A percentile compares a stretch with the other conserved stretches of the same genome.
phyloP scores from a whole-genome alignment of 148 eudicot genomes.

The Rhododendron ferrugineum region DNA sequence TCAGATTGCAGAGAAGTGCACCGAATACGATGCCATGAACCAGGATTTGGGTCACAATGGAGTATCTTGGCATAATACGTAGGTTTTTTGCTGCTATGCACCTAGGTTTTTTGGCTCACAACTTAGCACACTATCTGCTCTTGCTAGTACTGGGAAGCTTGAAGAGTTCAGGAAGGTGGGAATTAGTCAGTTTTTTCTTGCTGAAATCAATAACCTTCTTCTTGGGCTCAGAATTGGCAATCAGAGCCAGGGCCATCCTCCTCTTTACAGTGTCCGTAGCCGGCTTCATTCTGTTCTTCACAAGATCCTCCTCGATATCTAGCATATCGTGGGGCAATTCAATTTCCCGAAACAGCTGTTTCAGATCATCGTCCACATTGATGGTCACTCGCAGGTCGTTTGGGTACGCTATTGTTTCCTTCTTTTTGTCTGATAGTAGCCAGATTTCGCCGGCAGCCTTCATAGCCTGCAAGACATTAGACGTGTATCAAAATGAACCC shows the following conservation, averaged over 20 bases:
- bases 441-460: constrained; percentile 57
- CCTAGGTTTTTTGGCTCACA: background rate
- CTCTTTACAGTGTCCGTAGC: constrained; percentile 68
- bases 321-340: constrained; percentile 68
- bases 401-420: constrained; percentile 61
- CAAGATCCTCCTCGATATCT: constrained; percentile 63
- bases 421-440: constrained; percentile 63
- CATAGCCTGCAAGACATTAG: constrained; percentile 32
- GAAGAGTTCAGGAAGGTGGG: constrained; percentile 70
- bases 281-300: constrained; percentile 60
- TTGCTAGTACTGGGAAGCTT: constrained; percentile 15
- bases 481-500: background rate
- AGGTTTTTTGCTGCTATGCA: background rate
- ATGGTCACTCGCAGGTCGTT: constrained; percentile 47
- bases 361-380: constrained; percentile 63
- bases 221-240: constrained; percentile 31
- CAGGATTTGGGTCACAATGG: too few relatives aligned
- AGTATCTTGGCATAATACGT: background rate
- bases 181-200: constrained; percentile 75
- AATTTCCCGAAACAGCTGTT: constrained; percentile 46
- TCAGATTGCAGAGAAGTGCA: background rate
- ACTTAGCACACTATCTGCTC: background rate
- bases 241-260: constrained; percentile 46
- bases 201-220: constrained; percentile 59
- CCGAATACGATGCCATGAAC: too few relatives aligned